phyloP scores from a whole-genome alignment of 2,329 filamentous ascomycete species.

The Arthrinium phaeospermum region DNA sequence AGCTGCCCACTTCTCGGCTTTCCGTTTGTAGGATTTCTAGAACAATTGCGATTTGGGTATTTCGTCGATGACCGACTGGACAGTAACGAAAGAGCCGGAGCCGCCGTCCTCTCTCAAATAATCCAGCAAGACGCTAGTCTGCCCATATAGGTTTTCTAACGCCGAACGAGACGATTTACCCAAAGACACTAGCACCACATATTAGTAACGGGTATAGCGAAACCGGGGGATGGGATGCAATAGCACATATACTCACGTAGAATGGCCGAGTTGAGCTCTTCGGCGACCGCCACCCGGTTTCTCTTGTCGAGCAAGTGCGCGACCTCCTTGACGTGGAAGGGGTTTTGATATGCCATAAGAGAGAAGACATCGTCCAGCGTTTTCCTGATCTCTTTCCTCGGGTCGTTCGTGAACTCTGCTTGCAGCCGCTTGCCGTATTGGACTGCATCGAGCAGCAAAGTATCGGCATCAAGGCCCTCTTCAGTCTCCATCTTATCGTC shows the following conservation, averaged over 20 bases:
- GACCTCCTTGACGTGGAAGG: conserved; percentile 74
- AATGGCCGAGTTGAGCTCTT: conserved; percentile 93
- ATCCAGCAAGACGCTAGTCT: conserved; percentile 85
- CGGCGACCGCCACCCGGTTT: conserved; percentile 79
- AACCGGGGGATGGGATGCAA: not conserved
- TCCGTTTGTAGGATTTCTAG: conserved; percentile 28
- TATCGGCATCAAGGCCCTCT: conserved; percentile 42
- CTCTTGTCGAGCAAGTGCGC: conserved; percentile 78
- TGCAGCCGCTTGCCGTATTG: conserved; percentile 80
- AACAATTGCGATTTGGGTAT: conserved; percentile 48
- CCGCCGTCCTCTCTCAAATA: conserved; percentile 81
- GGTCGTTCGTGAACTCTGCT: conserved; percentile 76
- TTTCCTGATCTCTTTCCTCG: conserved; percentile 71
- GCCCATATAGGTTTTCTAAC: conserved; percentile 82
- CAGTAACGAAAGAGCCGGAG: conserved; percentile 79
- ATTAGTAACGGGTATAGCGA: not conserved
- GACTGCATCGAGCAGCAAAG: conserved; percentile 72
- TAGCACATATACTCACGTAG: conserved; percentile 66
- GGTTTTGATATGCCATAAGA: conserved; percentile 84
- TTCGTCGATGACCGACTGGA: conserved; percentile 55
- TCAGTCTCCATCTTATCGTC: conserved; percentile 62
- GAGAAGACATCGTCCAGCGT: conserved; percentile 86
- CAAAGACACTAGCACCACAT: conserved; percentile 69
- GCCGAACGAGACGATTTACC: conserved; percentile 89
- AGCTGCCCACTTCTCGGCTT: not conserved